Base-by-base conservation (phyloP, 208 protist species). In the Trypanosoma congolense region DNA sequence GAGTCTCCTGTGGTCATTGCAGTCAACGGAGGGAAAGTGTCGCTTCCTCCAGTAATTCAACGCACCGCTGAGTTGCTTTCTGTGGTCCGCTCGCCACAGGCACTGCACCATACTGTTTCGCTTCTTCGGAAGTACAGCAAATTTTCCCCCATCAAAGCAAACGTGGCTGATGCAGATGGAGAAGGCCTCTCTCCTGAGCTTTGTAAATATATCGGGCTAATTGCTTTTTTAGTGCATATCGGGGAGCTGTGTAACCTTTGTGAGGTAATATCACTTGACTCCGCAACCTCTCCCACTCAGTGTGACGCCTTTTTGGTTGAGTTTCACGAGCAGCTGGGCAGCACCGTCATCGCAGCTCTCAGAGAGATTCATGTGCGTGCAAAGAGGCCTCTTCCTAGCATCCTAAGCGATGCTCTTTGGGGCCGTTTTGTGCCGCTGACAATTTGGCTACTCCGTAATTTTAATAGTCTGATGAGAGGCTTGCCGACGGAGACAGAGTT, bases 321-420 rank as follows among this genome's bases (percentile, higher is more conserved):
- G 16, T 10, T 66, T 53, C 8, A 41, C 8, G 51, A 66, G 35
- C 29, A 25, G 10, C 33, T 66, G 10, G n/a, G n/a, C 19, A 6
- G 29, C 3, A 30, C n/a, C 54, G 30, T 54, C 18, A 19, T 58
- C 19, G 12, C 6, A 12, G 0, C 28, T 21, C 24, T 66, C 29
- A 33, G 24, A n/a, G 35, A 45, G 10, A 54, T 66, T 24, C 44
- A 40, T 25, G n/a, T 44, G 0, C 50, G 51, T 22, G 4, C 1
- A 28, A 47, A 53, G 24, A 31, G 35, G 25, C 60, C 60, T 24
- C 21, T 53, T 8, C 60, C 49, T 12, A 36, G 25, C 4, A 47
- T 49, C 41, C n/a, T 66, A 3, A 30, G 18, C 21, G 60, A 66
- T 21, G 43, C 60, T 16, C 28, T 66, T 5, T 66, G 60, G 49